Evolutionary conservation across 352 stramenopile species (phyloP).

Genomic region (Phytopythium litorale): DNA sequence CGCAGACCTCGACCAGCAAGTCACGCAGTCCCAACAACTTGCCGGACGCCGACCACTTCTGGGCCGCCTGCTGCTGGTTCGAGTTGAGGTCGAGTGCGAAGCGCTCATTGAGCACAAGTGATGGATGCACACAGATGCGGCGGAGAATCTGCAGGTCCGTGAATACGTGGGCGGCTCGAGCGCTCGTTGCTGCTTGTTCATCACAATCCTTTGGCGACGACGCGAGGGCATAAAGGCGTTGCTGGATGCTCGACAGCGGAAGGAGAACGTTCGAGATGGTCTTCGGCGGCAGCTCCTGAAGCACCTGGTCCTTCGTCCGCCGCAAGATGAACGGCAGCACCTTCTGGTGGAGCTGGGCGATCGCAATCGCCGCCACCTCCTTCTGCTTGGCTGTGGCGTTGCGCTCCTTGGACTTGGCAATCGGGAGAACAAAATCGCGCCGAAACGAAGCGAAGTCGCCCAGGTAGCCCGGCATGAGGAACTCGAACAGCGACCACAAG

Average conservation of each 20-base stretch:
- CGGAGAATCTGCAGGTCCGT: constrained; percentile 78
- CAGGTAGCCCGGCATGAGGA: constrained; percentile 97
- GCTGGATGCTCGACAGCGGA: constrained; percentile 86
- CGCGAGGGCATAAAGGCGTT: constrained; percentile 70
- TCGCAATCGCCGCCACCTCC: constrained; percentile 71
- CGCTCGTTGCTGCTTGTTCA: not conserved
- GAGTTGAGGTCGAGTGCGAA: constrained; percentile 16
- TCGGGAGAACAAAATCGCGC: constrained; percentile 57
- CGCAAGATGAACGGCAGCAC: constrained; percentile 97
- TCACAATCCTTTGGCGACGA: constrained; percentile 12
- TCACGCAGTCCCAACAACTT: constrained; percentile 88
- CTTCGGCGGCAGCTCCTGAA: constrained; percentile 96
- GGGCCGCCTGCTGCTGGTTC: constrained; percentile 24
- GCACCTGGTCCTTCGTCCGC: constrained; percentile 95
- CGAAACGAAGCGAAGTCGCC: constrained; percentile 79
- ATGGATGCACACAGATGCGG: constrained; percentile 94
- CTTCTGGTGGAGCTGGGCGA: constrained; percentile 93
- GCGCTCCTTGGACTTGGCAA: constrained; percentile 45
- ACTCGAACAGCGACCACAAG: constrained; percentile 97
- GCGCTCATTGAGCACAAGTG: constrained; percentile 59
- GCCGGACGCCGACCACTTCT: constrained; percentile 80
- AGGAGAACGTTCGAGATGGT: constrained; percentile 94
- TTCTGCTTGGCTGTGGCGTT: constrained; percentile 77
- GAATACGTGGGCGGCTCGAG: constrained; percentile 39
- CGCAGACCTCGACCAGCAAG: constrained; percentile 69